Conservation (phyloP, 495 filamentous ascomycete species). For the Glarea lozoyensis region DNA sequence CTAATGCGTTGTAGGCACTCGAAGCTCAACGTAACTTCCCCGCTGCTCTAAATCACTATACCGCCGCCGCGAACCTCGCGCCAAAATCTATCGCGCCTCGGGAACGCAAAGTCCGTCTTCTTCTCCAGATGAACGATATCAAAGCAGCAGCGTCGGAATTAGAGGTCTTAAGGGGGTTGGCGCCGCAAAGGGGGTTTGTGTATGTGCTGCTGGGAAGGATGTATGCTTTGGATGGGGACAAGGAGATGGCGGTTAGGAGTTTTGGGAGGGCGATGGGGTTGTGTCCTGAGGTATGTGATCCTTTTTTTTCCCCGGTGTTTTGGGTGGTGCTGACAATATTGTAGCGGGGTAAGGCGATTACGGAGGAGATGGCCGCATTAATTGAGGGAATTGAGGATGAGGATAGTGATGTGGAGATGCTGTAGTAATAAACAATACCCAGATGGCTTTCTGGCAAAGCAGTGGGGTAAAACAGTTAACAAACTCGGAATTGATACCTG, state of each 20-base stretch:
- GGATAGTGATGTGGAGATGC: too few relatives aligned
- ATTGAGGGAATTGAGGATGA: too few relatives aligned
- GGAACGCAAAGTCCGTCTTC: constrained; percentile 82
- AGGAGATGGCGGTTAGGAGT: constrained; percentile 73
- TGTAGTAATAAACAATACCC: too few relatives aligned
- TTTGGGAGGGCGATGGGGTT: constrained; percentile 91
- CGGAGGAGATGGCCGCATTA: too few relatives aligned
- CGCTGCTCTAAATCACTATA: constrained; percentile 71
- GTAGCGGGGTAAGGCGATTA: too few relatives aligned
- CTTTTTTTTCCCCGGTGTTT: not conserved
- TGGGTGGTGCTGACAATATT: too few relatives aligned
- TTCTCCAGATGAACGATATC: constrained; percentile 64
- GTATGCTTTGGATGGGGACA: constrained; percentile 73
- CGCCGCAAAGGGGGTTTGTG: constrained; percentile 90
- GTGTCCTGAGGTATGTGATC: constrained; percentile 81
- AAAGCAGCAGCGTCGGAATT: constrained; percentile 69
- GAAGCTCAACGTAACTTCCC: constrained; percentile 76
- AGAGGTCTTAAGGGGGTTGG: constrained; percentile 74
- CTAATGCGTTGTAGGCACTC: too few relatives aligned
- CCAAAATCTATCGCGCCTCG: constrained; percentile 71
- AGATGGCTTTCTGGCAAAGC: too few relatives aligned
- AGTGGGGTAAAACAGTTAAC: too few relatives aligned
- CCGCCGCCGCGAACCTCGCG: constrained; percentile 66
- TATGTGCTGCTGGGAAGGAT: constrained; percentile 85
- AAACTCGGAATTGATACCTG: too few relatives aligned